Evolutionary conservation across 2,329 filamentous ascomycete genomes (phyloP).

Genomic region (Aphanocladium album): DNA sequence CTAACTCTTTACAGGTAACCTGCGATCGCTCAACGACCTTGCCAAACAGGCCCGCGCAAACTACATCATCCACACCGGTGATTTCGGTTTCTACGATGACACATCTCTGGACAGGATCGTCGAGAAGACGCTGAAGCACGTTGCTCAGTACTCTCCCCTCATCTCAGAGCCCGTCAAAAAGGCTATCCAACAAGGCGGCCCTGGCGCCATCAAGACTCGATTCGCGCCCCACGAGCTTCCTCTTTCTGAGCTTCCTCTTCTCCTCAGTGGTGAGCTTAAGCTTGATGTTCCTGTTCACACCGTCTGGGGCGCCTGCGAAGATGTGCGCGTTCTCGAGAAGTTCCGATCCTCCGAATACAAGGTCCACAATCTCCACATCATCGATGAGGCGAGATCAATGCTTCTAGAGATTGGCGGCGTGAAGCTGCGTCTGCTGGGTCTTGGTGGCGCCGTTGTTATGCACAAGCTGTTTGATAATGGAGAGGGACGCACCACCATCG

Average conservation of each 20-base stretch:
- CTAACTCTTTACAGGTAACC: conserved; percentile 62
- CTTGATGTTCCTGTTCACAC: conserved; percentile 97
- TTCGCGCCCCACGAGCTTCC: conserved; percentile 78
- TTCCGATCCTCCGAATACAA: conserved; percentile 98
- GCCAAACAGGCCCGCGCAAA: conserved; percentile 92
- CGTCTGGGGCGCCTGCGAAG: conserved; percentile 97
- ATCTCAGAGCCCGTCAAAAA: conserved; percentile 74
- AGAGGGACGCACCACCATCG: conserved; percentile 95
- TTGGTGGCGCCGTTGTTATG: conserved; percentile 97
- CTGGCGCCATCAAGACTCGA: conserved; percentile 78
- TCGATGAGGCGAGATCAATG: conserved; percentile 95
- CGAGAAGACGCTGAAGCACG: conserved; percentile 97
- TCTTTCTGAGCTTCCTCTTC: conserved; percentile 85
- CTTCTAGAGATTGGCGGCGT: conserved; percentile 91
- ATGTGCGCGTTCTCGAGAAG: conserved; percentile 95
- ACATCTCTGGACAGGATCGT: conserved; percentile 94
- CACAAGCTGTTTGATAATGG: conserved; percentile 99
- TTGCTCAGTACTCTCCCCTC: conserved; percentile 95
- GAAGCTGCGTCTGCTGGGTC: conserved; percentile 86
- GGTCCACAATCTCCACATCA: conserved; percentile 94
- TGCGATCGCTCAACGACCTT: conserved; percentile 92
- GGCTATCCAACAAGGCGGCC: conserved; percentile 58
- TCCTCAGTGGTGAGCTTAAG: conserved; percentile 82
- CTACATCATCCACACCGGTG: conserved; percentile 97
- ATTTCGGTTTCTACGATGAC: conserved; percentile 98